Base-by-base conservation (phyloP, 2,329 filamentous ascomycete species). In the Fusarium subtropicale region DNA sequence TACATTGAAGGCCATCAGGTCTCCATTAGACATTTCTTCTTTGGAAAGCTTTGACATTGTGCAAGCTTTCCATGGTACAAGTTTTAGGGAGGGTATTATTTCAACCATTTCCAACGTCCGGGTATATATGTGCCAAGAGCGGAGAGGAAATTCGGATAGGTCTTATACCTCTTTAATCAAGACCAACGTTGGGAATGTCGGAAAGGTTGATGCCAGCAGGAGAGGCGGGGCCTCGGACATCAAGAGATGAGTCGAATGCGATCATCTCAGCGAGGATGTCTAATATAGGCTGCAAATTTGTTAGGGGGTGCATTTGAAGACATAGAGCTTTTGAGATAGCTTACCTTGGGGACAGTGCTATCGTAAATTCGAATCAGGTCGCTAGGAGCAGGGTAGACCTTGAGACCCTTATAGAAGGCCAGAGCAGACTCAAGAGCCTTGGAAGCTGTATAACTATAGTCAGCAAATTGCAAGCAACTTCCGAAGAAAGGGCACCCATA, bases 211-310 rank as follows among this genome's bases (percentile, higher is more conserved):
- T 79, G 65, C 78, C 79, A 31, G 74, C 71, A 39, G 71, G 70
- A 59, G 77, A 68, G 55, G 79, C 75, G 60, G 76, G 77, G 54
- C 80, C 71, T 28, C 82, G 87, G 68, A 92, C 85, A 72, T 90
- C 87, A 72, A 93, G 83, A 69, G 84, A 89, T 68, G 91, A 88
- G 83, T 98, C 96, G 80, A 94, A 89, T 70, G 94, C 95, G 77
- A 99, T 97, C 93, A 99, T 97, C 84, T 97, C 93, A 72, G 96
- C 96, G 68, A 99, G 90, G 75, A 98, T 91, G 81, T 99, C 95
- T 75, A 99, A 90, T 75, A 98, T 92, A 68, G 94, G 90, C 92
- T 96, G 71, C 36, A 20, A 15, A 24, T n/a, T 5, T 53, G 65
- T 78, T 63, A 78, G 73, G 15, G 38, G 28, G 22, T 24, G 38